Base-by-base conservation (phyloP, 345 rosid species). In the Hypericum perforatum region DNA sequence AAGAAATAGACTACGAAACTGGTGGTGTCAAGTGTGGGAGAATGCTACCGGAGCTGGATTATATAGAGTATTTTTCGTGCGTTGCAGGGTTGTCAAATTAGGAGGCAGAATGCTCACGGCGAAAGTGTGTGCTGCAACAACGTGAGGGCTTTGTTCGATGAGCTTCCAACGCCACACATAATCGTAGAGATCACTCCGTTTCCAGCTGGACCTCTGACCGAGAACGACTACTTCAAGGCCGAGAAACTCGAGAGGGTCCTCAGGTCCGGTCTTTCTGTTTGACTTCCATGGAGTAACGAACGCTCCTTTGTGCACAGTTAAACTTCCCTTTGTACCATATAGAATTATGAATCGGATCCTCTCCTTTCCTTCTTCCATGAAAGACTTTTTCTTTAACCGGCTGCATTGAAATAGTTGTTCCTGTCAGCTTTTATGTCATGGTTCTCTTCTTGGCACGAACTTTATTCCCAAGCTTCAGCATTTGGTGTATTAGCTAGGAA, bases 121-220 rank as follows among this genome's bases (percentile, higher is more conserved):
- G 89, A 87, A 68, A 87, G 92, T 37, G 96, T 91, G 3, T 91
- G 98, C 77, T 91, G 95, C 84, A 82, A 91, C 75, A 91, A 91
- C 9, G 96, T 91, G 41, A 81, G 98, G 68, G 96, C 98, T 65
- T 49, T 91, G 41, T 91, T 91, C 58, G 98, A 91, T 57, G 98
- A 91, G 70, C 85, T 91, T 49, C 98, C 96, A 0, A 84, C 98
- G 4, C 98, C 96, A 39, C 98, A 91, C 57, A 48, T 91, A 54
- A 58, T 77, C 7, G 78, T 91, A 48, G 96, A 91, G 69, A 84
- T 86, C 68, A 86, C 92, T 7, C 63, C 98, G 40, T 86, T 91
- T 64, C 92, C 98, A 7, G 84, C 85, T 0, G 96, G 98, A 0
- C 84, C 95, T 38, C 85, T 91, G 39, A 61, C 80, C 0, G 87